These are phyloP conservation scores for Murraya koenigii DNA, from an alignment of 345 rosid genomes.

Conservation along the genomic window DNA sequence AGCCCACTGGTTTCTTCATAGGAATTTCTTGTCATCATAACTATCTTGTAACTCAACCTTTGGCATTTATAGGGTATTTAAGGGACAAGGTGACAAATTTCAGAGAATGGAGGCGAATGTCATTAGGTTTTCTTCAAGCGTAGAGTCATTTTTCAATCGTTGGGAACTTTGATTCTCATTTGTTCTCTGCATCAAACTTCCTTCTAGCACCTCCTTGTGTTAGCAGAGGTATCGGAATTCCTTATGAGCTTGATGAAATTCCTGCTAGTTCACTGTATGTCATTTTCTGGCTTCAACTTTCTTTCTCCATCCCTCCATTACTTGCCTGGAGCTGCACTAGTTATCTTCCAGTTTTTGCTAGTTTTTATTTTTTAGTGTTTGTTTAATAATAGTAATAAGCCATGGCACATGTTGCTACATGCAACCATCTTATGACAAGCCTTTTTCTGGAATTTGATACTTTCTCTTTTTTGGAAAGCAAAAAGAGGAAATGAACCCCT, in stretches of 20 bases:
- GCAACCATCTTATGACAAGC: background rate
- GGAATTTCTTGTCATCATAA: conserved; percentile 34
- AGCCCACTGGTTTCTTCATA: conserved; percentile 42
- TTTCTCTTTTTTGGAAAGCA: background rate
- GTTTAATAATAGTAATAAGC: background rate
- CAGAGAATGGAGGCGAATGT: conserved; percentile 14
- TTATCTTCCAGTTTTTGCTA: background rate
- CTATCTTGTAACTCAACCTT: conserved; percentile 29
- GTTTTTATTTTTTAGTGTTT: background rate
- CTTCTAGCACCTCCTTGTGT: background rate
- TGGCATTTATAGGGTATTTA: conserved; percentile 29
- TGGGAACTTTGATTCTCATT: background rate
- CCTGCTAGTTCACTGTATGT: conserved; percentile 1
- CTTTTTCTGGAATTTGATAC: background rate
- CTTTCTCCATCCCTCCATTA: background rate
- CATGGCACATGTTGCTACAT: background rate
- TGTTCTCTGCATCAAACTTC: background rate
- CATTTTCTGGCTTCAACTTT: background rate
- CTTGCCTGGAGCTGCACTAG: background rate
- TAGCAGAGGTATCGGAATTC: conserved; percentile 10
- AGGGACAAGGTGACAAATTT: conserved; percentile 18
- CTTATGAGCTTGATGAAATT: conserved; percentile 3
- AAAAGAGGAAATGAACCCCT: background rate
- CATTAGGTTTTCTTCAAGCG: conserved; percentile 26
- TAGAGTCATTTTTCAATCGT: background rate